A percentile compares a stretch with the other conserved stretches of the same genome.
Conservation (phyloP, 73 alveolate genomes). For the Tetrahymena borealis region DNA sequence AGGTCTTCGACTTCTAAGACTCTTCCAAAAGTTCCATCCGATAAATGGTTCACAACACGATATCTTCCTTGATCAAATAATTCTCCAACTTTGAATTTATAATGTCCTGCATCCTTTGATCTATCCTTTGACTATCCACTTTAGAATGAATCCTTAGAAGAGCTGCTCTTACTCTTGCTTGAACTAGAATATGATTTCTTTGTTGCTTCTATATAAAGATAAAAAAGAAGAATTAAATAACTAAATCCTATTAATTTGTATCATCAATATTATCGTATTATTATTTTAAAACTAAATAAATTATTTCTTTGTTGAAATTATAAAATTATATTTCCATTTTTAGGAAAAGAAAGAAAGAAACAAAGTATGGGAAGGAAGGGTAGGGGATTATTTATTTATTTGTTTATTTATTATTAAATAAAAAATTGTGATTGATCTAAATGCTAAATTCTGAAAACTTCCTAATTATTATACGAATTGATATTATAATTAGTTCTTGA, state of each 20-base stretch:
- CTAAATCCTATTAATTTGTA: neutral
- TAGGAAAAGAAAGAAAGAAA: too few species aligned
- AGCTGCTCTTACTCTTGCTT: neutral
- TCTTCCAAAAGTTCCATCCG: conserved; percentile 98
- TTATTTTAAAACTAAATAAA: too few species aligned
- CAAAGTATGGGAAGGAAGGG: too few species aligned
- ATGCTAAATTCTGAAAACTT: too few species aligned
- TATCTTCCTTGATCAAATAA: conserved; percentile 16
- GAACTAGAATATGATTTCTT: neutral
- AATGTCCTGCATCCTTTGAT: conserved; percentile 37
- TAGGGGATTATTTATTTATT: too few species aligned
- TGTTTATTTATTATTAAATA: too few species aligned
- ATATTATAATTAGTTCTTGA: too few species aligned
- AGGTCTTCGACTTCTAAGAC: conserved; percentile 53
- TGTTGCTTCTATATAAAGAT: neutral
- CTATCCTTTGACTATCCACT: neutral
- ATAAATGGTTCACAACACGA: conserved; percentile 37
- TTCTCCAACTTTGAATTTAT: conserved; percentile 12
- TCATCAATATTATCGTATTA: neutral
- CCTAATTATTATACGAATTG: too few species aligned
- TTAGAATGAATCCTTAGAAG: neutral
- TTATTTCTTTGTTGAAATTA: too few species aligned
- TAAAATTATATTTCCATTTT: too few species aligned
- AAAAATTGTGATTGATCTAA: too few species aligned
- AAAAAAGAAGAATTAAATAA: neutral